These are phyloP conservation scores for Gynandropsis gynandra DNA, from an alignment of 345 rosid genomes.

Conservation along the genomic window DNA sequence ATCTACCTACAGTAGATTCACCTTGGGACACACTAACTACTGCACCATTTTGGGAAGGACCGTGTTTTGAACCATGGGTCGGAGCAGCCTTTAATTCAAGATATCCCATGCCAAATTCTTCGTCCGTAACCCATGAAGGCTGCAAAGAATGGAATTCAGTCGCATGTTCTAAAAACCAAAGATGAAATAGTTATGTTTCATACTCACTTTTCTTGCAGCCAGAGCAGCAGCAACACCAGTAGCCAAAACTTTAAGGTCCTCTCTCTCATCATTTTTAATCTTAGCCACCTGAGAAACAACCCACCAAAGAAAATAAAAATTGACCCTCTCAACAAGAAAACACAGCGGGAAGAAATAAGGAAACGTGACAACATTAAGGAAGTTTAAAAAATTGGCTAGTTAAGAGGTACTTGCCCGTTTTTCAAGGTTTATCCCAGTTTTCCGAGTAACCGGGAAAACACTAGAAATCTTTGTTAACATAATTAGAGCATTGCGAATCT, in stretches of 20 bases:
- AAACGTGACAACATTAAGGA: constrained; percentile 17
- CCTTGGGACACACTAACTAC: constrained; percentile 38
- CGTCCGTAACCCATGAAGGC: constrained; percentile 98
- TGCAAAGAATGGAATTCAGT: constrained; percentile 32
- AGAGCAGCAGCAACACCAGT: constrained; percentile 98
- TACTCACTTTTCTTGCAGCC: constrained; percentile 87
- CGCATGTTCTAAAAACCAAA: constrained; percentile 10
- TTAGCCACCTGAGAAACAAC: constrained; percentile 60
- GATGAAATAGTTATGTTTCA: constrained; percentile 15
- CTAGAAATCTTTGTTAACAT: constrained; percentile 90
- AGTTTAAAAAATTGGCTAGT: constrained; percentile 9
- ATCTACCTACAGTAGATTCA: constrained; percentile 51
- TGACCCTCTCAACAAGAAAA: constrained; percentile 13
- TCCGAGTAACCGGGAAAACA: constrained; percentile 94
- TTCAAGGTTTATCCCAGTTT: constrained; percentile 97
- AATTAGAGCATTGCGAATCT: constrained; percentile 93
- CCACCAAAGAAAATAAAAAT: constrained; percentile 18
- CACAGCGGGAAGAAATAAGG: constrained; percentile 10
- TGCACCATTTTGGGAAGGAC: constrained; percentile 46
- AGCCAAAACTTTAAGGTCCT: constrained; percentile 98
- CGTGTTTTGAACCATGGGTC: constrained; percentile 48
- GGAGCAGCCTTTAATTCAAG: constrained; percentile 80
- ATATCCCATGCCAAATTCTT: constrained; percentile 99
- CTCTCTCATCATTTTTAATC: constrained; percentile 91
- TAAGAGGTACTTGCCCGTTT: constrained; percentile 60